Evolutionary conservation across 345 rosid genomes (phyloP), one percentile per base, ranked within the genome.

Genomic region (Nasturtium officinale): DNA sequence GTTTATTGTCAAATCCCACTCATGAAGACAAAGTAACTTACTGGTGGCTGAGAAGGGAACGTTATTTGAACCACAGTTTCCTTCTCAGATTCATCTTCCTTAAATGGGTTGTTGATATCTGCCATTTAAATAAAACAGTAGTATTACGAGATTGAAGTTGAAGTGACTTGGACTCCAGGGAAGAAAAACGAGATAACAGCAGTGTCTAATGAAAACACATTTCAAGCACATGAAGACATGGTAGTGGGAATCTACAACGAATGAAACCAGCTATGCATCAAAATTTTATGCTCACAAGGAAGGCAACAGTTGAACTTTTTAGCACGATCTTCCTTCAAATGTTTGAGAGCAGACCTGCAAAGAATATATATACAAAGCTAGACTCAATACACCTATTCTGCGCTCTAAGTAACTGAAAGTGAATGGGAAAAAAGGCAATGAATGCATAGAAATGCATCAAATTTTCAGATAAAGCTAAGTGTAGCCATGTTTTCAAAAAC

Each of bases 261-360:
- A 50, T 21, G n/a, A 69, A 69, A 30, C 55, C 25, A 56, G 32
- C 18, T 29, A 42, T 20, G 55, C 61, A 52, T 17, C 35, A 5
- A 53, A 40, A 28, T n/a, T 40, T 33, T 15, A 40, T 69, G 84
- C 97, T 89, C 77, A 93, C 97, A 89, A 71, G 98, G 98, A 66
- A 90, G 74, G 83, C 98, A 93, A 67, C 84, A 85, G 56, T 90
- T 95, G 33, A 82, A 90, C 67, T 90, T 85, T 85, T 93, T 87
- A 50, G 87, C 47, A 11, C 91, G 96, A 9, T 89, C 98, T 57
- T 85, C 76, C 85, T 87, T 89, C 85, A 94, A 65, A 73, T 86
- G 94, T 79, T 81, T 89, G 82, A 93, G 75, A 83, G 98, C 96
- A 82, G 85, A 63, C 84, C 97, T 94, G 82, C 86, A 83, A 17